Conservation (phyloP, 495 filamentous ascomycete species). For the Trichocladium antarcticum region DNA sequence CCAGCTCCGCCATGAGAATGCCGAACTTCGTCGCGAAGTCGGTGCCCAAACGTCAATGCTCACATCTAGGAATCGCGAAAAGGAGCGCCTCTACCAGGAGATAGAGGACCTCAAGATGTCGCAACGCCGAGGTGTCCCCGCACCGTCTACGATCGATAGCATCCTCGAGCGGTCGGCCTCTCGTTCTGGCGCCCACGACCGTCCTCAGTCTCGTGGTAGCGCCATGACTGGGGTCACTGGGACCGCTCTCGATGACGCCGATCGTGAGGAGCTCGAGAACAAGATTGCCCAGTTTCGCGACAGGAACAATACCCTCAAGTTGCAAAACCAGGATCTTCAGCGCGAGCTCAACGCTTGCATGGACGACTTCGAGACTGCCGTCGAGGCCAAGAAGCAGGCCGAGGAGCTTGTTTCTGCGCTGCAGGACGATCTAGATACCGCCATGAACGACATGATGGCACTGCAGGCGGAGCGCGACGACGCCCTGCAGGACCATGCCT, state of each 20-base stretch:
- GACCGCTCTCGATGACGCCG: conserved; percentile 63
- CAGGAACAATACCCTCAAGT: conserved; percentile 67
- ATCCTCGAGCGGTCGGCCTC: conserved; percentile 89
- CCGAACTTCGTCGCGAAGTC: conserved; percentile 80
- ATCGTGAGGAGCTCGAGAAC: conserved; percentile 77
- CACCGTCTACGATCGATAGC: conserved; percentile 67
- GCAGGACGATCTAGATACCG: conserved; percentile 65
- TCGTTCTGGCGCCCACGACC: conserved; percentile 52
- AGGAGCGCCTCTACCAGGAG: conserved; percentile 88
- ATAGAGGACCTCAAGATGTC: conserved; percentile 92
- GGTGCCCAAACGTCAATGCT: conserved; percentile 96
- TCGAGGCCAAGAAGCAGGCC: conserved; percentile 46
- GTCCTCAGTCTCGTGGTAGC: conserved; percentile 62
- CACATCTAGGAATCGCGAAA: conserved; percentile 88
- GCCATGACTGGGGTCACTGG: conserved; percentile 48
- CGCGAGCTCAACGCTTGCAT: conserved; percentile 58
- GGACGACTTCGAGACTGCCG: conserved; percentile 53
- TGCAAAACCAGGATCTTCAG: conserved; percentile 73
- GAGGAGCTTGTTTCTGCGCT: conserved; percentile 50
- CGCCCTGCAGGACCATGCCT: conserved; percentile 61
- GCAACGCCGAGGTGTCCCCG: conserved; percentile 51
- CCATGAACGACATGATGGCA: conserved; percentile 67
- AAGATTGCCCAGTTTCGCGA: conserved; percentile 76
- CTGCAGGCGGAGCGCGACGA: conserved; percentile 82
- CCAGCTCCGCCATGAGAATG: conserved; percentile 81